phyloP scores from a whole-genome alignment of 176 grass and related monocot species.

The Bothriochloa decipiens region DNA sequence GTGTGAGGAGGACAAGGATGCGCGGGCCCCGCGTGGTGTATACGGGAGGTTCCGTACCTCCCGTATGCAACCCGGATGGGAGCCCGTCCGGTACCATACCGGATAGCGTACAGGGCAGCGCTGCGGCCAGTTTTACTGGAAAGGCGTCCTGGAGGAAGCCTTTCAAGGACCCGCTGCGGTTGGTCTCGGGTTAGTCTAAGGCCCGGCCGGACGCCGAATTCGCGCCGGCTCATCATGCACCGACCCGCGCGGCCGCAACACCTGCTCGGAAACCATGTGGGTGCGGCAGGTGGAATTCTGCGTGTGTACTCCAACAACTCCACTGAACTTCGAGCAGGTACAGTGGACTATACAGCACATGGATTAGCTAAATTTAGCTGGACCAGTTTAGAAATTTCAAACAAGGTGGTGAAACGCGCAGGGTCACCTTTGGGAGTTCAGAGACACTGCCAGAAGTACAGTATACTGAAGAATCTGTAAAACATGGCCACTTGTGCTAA shows the following conservation, averaged over 20 bases:
- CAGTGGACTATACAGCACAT: neutral
- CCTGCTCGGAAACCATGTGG: neutral
- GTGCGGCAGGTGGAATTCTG: neutral
- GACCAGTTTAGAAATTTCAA: neutral
- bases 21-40: too few species aligned
- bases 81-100: too few species aligned
- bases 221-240: constrained; percentile 9
- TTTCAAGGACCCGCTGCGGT: too few species aligned
- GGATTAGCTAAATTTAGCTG: neutral
- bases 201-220: neutral
- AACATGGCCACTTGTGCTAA: neutral
- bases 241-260: neutral
- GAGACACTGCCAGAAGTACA: neutral
- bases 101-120: too few species aligned
- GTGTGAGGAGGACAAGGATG: too few species aligned
- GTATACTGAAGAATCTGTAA: neutral
- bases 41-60: too few species aligned
- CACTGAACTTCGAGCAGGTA: neutral
- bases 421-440: neutral
- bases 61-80: too few species aligned
- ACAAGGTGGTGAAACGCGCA: neutral
- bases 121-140: too few species aligned
- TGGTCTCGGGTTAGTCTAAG: too few species aligned
- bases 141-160: too few species aligned
- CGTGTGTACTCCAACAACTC: neutral